Percentiles rank a stretch among this genome's conserved stretches.
Conservation (phyloP, 2,329 filamentous ascomycete genomes). For the Rugonectria rugulosa region DNA sequence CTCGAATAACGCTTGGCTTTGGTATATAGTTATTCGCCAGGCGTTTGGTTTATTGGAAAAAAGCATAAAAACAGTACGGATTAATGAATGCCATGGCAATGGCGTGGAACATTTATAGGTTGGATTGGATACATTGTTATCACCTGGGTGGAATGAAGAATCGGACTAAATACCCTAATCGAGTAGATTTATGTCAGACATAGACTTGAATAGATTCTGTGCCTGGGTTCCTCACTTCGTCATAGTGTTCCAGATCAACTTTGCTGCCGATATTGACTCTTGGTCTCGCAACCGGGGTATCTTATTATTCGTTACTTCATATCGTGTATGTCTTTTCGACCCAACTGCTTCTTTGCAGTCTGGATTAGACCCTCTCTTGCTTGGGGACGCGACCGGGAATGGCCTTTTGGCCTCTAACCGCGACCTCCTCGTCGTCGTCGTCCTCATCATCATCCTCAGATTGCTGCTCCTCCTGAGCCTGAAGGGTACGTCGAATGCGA, state of each 20-base stretch:
- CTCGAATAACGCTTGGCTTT: not conserved
- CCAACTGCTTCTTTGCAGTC: not conserved
- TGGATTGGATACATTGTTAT: not conserved
- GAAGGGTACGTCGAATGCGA: conserved; percentile 63
- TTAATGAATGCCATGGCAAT: not conserved
- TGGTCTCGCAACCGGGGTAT: too few relatives aligned
- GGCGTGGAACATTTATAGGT: not conserved
- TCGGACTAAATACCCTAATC: conserved; percentile 14
- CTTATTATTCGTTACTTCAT: conserved; percentile 17
- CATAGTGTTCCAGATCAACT: too few relatives aligned
- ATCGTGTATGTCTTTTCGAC: conserved; percentile 8
- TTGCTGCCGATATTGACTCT: too few relatives aligned
- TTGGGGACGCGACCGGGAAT: conserved; percentile 34
- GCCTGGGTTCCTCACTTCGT: conserved; percentile 3
- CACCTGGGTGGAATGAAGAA: conserved; percentile 6
- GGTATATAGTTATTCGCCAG: conserved; percentile 7
- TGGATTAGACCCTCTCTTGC: conserved; percentile 26
- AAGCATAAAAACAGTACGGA: not conserved
- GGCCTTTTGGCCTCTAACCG: conserved; percentile 34
- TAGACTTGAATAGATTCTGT: not conserved
- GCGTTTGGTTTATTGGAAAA: not conserved
- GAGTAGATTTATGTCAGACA: conserved; percentile 6
- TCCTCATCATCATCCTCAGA: conserved; percentile 44
- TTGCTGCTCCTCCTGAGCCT: conserved; percentile 52
- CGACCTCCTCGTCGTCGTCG: conserved; percentile 35